phyloP scores from a whole-genome alignment of 1,139 yeast genomes.

The Hyphopichia khmerensis region DNA sequence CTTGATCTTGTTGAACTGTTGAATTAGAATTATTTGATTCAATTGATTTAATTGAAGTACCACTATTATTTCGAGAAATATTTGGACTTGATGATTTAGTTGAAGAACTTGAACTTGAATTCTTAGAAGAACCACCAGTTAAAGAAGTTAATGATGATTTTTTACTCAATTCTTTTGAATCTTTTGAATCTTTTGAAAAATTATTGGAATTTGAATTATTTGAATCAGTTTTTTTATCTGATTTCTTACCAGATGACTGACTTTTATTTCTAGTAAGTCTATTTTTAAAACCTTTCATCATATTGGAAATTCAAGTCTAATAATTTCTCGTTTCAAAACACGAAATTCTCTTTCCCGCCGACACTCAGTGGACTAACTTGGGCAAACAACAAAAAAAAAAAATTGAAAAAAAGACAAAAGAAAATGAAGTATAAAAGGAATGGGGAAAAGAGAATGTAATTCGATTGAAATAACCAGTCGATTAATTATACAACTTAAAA shows the following conservation, averaged over 20 bases:
- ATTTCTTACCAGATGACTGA: slow-evolving; percentile 37
- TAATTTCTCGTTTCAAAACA: too few relatives aligned
- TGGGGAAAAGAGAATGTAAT: too few relatives aligned
- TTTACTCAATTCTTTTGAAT: slow-evolving; percentile 1
- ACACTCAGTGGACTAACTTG: too few relatives aligned
- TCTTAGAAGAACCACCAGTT: slow-evolving; percentile 7
- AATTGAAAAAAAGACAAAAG: too few relatives aligned
- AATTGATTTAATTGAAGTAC: slow-evolving; percentile 27
- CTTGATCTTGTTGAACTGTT: slow-evolving; percentile 10
- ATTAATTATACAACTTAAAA: too few relatives aligned
- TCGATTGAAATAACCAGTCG: too few relatives aligned
- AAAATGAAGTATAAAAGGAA: too few relatives aligned
- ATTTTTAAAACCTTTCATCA: slow-evolving; percentile 54
- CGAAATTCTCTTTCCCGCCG: too few relatives aligned
- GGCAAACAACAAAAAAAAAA: too few relatives aligned
- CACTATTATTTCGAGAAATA: slow-evolving; percentile 35
- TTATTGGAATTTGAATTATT: not conserved
- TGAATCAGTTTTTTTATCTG: slow-evolving; percentile 25
- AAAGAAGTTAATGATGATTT: slow-evolving; percentile 11
- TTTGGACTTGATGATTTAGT: slow-evolving; percentile 33
- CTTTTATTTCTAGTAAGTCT: slow-evolving; percentile 47
- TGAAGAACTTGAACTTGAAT: slow-evolving; percentile 19
- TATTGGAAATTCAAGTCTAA: slow-evolving; percentile 18
- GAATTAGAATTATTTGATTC: slow-evolving; percentile 13
- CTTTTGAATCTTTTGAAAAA: not conserved